Percentiles rank a stretch among this genome's conserved stretches.
These are phyloP conservation scores for Microsporum canis DNA, from an alignment of 2,329 filamentous ascomycete genomes.

Conservation along the genomic window DNA sequence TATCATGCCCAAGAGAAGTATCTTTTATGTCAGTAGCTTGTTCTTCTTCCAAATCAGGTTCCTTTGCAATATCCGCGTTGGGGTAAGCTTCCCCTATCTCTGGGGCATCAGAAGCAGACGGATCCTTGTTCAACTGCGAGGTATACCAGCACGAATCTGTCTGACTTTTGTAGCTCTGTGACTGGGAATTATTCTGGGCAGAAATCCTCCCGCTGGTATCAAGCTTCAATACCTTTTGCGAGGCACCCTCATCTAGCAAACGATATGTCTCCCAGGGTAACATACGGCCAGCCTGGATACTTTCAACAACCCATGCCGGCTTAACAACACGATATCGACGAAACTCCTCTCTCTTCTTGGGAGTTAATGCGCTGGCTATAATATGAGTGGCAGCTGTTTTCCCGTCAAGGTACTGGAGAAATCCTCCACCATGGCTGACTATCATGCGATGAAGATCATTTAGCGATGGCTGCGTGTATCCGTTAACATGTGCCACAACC, in stretches of 20 bases:
- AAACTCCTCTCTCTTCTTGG: conserved; percentile 87
- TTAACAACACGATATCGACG: conserved; percentile 81
- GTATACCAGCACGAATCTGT: conserved; percentile 75
- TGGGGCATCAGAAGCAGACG: not conserved
- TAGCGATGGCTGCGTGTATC: conserved; percentile 88
- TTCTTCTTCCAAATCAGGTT: not conserved
- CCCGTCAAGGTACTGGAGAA: conserved; percentile 85
- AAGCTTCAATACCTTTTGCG: conserved; percentile 65
- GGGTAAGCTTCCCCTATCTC: not conserved
- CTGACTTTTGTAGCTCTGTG: conserved; percentile 65
- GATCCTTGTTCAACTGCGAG: conserved; percentile 45
- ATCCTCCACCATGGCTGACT: conserved; percentile 86
- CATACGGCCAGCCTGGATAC: conserved; percentile 65
- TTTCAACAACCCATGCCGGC: conserved; percentile 88
- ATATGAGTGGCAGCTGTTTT: conserved; percentile 96
- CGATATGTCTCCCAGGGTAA: conserved; percentile 80
- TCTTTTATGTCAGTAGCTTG: not conserved
- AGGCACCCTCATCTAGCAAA: conserved; percentile 70
- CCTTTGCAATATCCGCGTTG: not conserved
- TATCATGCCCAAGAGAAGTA: not conserved
- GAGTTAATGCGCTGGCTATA: conserved; percentile 77
- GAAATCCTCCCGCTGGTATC: conserved; percentile 49
- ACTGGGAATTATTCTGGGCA: conserved; percentile 51
- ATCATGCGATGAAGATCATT: conserved; percentile 80
- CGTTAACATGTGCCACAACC: conserved; percentile 82